phyloP scores from a whole-genome alignment of 805 yeast genomes.

The Yueomyces sinensis region DNA sequence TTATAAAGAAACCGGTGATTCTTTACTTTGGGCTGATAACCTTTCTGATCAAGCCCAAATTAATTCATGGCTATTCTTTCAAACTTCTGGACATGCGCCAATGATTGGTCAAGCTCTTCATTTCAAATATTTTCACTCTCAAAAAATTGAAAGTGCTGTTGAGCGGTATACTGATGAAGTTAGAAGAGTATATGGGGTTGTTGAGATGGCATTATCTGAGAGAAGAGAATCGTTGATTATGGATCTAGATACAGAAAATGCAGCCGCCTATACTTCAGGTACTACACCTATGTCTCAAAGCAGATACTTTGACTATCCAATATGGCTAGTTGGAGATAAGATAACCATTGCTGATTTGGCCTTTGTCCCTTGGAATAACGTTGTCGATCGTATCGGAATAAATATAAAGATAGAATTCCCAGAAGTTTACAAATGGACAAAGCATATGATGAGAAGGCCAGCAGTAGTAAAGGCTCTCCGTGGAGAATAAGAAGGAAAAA shows the following conservation, averaged over 20 bases:
- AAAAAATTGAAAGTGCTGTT: constrained; percentile 75
- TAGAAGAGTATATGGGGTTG: constrained; percentile 81
- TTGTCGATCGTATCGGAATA: constrained; percentile 84
- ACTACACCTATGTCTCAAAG: constrained; percentile 78
- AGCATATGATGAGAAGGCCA: constrained; percentile 89
- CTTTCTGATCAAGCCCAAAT: constrained; percentile 73
- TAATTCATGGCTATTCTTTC: constrained; percentile 83
- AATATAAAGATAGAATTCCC: constrained; percentile 81
- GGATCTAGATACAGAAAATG: constrained; percentile 81
- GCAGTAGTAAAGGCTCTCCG: constrained; percentile 79
- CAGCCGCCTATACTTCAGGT: constrained; percentile 77
- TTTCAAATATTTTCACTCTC: constrained; percentile 81
- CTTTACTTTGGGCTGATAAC: constrained; percentile 64
- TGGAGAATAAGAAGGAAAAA: constrained; percentile 53
- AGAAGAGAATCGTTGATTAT: constrained; percentile 78
- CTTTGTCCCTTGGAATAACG: constrained; percentile 95
- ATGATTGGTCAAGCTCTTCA: constrained; percentile 97
- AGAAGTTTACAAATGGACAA: constrained; percentile 93
- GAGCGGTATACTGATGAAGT: constrained; percentile 89
- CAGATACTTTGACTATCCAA: constrained; percentile 81
- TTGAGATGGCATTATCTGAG: constrained; percentile 91
- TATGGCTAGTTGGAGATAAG: constrained; percentile 85
- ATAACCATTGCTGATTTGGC: constrained; percentile 80
- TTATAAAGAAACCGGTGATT: constrained; percentile 48
- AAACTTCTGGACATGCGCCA: constrained; percentile 96